These are phyloP conservation scores for Rubia yunnanensis DNA, from an alignment of 257 asterid species.

Conservation along the genomic window DNA sequence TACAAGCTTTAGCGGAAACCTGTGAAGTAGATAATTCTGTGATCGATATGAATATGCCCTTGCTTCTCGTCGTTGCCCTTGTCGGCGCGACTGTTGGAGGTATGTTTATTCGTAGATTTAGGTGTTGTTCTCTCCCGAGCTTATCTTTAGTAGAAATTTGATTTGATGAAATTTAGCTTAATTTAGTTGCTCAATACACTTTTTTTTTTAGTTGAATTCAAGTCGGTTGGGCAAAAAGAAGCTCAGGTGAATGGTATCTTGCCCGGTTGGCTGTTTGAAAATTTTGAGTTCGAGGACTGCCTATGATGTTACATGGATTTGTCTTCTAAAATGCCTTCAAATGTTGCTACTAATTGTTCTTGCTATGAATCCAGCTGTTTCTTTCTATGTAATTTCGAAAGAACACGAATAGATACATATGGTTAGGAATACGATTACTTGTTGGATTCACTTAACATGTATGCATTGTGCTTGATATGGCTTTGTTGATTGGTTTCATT, in stretches of 20 bases:
- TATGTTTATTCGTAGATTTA: slow-evolving; percentile 17
- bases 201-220: too few relatives aligned
- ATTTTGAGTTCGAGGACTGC: background rate
- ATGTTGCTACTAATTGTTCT: background rate
- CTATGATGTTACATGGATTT: background rate
- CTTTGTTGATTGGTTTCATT: background rate
- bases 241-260: too few relatives aligned
- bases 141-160: too few relatives aligned
- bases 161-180: too few relatives aligned
- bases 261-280: background rate
- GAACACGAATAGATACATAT: background rate
- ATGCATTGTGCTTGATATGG: background rate
- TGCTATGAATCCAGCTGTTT: background rate
- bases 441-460: background rate
- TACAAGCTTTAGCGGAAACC: slow-evolving; percentile 79
- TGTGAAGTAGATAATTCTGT: slow-evolving; percentile 59
- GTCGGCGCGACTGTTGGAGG: slow-evolving; percentile 98
- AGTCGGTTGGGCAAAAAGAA: too few relatives aligned
- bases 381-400: background rate
- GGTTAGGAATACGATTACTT: background rate
- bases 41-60: slow-evolving; percentile 71
- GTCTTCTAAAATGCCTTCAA: background rate
- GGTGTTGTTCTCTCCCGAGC: too few relatives aligned
- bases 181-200: too few relatives aligned
- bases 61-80: slow-evolving; percentile 78